Evolutionary conservation across 2,329 filamentous ascomycete genomes (phyloP), one percentile per base, ranked within the genome.

Genomic region (Penicillium decumbens): DNA sequence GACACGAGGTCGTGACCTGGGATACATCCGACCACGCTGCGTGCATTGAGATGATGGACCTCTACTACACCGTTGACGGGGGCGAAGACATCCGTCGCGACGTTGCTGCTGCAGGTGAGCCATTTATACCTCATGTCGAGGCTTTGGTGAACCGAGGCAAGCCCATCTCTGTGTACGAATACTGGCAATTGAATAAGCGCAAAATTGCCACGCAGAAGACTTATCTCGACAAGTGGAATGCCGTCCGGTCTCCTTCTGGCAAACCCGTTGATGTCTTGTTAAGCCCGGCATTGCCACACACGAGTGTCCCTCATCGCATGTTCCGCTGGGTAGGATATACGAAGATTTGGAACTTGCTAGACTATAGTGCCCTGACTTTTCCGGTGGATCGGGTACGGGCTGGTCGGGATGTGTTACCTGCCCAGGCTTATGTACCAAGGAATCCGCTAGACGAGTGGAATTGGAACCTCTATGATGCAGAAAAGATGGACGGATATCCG

Each of bases 151-250:
- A 79, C 44, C 71, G 73, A 0, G 78, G 73, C 1, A 56, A 73
- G 9, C 62, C 80, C 0, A 80, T 85, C 12, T 82, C 80, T 0
- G 80, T 85, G 0, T 84, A 80, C 49, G 73, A 82, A 4, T 87
- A 86, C 65, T 87, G 82, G 83, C 81, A 85, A 56, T 72, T 87
- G 6, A 85, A 85, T 65, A 79, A 72, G 51, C 72, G 74, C 24
- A 85, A 85, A 58, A 49, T 73, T 24, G 70, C 67, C 0, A 69
- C 75, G 3, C 80, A 83, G 54, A 76, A 82, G 50, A 71, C 67
- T 2, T 84, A 82, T 47, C 71, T 84, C 1, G 75, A 82, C 42
- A 79, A 81, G 49, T 86, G 82, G 82, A 77, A 77, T 39, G 61
- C 62, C 0, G 66, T 72, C 0, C 68, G 59, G 13, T 78, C 75